Evolutionary conservation across 2,329 filamentous ascomycete species (phyloP).

Genomic region (Calonectria pteridis): DNA sequence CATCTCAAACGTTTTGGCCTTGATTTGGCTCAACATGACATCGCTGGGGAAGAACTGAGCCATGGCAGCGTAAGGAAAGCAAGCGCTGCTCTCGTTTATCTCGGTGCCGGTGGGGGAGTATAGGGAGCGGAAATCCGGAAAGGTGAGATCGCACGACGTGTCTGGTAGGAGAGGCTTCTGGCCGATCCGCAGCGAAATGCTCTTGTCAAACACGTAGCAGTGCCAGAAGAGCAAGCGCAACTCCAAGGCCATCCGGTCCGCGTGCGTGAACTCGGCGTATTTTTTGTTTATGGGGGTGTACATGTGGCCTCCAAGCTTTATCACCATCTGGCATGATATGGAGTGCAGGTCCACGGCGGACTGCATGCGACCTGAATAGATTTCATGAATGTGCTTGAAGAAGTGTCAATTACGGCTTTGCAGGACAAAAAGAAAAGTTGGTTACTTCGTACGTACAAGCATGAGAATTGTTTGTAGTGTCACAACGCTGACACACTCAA

Average conservation of each 20-base stretch:
- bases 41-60: background rate
- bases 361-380: background rate
- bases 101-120: too few species aligned
- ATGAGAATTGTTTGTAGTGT: background rate
- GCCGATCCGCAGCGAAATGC: background rate
- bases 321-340: background rate
- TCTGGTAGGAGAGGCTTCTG: background rate
- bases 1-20: background rate
- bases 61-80: background rate
- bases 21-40: background rate
- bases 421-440: background rate
- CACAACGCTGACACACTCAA: background rate
- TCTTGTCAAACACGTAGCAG: slow-evolving; percentile 4
- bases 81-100: fast-evolving
- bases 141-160: background rate
- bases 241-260: background rate
- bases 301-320: background rate
- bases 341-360: background rate
- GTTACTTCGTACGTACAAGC: background rate
- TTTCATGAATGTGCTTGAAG: background rate
- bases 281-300: background rate
- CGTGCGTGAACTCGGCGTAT: background rate
- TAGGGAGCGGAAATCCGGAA: background rate
- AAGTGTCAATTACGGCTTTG: background rate
- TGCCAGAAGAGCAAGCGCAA: background rate